Percentiles rank a stretch among this genome's conserved stretches.
phyloP scores from a whole-genome alignment of 164 flowering plant species.

The Paratinospora sagittata region DNA sequence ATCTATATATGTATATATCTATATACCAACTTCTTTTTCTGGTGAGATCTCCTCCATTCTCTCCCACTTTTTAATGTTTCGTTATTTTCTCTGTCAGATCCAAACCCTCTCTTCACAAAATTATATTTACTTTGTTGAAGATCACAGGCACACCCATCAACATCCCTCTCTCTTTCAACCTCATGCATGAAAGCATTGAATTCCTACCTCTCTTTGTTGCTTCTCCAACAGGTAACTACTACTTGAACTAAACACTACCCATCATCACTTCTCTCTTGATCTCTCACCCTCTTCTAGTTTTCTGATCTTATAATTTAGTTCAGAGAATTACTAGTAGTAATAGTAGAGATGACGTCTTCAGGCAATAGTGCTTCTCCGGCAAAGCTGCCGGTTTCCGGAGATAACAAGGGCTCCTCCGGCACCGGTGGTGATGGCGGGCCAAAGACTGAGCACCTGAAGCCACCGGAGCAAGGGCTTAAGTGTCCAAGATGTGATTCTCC shows the following conservation, averaged over 20 bases:
- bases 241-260: conserved; percentile 3
- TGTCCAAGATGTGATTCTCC: conserved; percentile 78
- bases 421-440: conserved; percentile 6
- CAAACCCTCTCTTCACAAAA: conserved; percentile 2
- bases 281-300: background rate
- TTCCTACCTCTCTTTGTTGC: conserved; percentile 22
- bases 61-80: background rate
- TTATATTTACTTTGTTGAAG: conserved; percentile 22
- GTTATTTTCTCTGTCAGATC: conserved; percentile 8
- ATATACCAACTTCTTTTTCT: background rate
- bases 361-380: conserved; percentile 18
- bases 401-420: conserved; percentile 2
- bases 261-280: background rate
- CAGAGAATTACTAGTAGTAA: background rate
- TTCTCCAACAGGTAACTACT: conserved; percentile 32
- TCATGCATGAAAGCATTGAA: conserved; percentile 57
- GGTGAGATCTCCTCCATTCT: background rate
- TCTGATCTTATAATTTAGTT: no score
- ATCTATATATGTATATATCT: background rate
- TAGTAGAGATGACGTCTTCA: conserved; percentile 28
- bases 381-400: conserved; percentile 5
- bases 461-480: conserved; percentile 42
- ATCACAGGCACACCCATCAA: conserved; percentile 20
- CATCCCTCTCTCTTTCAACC: conserved; percentile 14
- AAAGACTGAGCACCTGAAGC: conserved; percentile 21